Evolutionary conservation across 139 green algal genomes (phyloP).

Genomic region (Picocystis salinarum): DNA sequence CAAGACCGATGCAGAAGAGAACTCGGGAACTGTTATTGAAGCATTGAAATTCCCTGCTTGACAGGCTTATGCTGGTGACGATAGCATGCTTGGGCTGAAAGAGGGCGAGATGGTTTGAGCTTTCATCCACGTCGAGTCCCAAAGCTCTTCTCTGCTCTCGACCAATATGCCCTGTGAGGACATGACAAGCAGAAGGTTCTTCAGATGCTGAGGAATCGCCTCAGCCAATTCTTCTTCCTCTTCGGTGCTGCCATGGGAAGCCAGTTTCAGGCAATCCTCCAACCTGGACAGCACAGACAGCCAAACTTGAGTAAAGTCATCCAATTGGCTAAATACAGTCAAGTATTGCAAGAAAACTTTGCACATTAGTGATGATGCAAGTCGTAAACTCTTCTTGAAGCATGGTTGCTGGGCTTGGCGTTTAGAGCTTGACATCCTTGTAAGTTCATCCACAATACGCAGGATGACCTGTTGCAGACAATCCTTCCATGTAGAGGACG

Average conservation of each 20-base stretch:
- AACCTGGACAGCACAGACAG: neutral
- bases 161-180: conserved; percentile 34
- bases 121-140: no score
- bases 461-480: conserved; percentile 26
- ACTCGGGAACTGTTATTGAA: no score
- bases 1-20: no score
- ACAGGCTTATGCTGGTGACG: no score
- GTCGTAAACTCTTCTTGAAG: conserved; percentile 4
- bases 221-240: conserved; percentile 55
- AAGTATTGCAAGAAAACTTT: neutral
- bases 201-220: conserved; percentile 65
- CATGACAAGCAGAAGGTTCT: conserved; percentile 94
- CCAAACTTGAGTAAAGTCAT: no score
- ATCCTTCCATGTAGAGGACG: conserved; percentile 24
- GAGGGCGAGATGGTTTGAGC: no score
- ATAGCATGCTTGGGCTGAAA: no score
- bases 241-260: conserved; percentile 22
- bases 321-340: conserved; percentile 4
- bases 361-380: neutral
- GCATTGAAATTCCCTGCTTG: no score
- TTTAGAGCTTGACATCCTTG: conserved; percentile 5
- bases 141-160: no score
- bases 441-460: conserved; percentile 27
- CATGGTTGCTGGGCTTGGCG: neutral
- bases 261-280: neutral